Evolutionary conservation across 345 rosid species (phyloP).

Genomic region (Linum lewisii): DNA sequence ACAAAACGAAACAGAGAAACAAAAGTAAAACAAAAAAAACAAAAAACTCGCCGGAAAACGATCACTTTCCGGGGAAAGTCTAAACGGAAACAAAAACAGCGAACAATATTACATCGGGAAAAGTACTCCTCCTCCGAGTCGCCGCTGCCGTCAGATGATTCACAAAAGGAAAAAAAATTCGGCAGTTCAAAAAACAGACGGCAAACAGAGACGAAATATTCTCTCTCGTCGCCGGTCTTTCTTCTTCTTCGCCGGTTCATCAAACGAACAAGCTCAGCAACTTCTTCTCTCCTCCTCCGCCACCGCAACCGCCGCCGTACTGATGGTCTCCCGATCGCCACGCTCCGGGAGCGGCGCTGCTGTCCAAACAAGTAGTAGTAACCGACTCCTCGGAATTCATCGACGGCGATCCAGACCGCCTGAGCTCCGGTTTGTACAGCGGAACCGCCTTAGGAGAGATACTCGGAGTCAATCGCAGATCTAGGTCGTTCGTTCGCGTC

Average conservation of each 20-base stretch:
- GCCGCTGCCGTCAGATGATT: slow-evolving; percentile 17
- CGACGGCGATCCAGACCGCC: slow-evolving; percentile 57
- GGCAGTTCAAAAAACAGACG: background rate
- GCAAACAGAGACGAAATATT: background rate
- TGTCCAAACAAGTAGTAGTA: slow-evolving; percentile 46
- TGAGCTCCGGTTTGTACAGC: slow-evolving; percentile 19
- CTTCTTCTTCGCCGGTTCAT: slow-evolving; percentile 10
- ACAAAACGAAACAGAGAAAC: background rate
- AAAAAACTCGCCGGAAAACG: slow-evolving; percentile 36
- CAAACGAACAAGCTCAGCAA: slow-evolving; percentile 47
- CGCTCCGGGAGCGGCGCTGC: slow-evolving; percentile 4
- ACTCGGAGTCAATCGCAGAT: slow-evolving; percentile 50
- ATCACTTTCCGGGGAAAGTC: slow-evolving; percentile 21
- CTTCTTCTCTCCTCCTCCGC: slow-evolving; percentile 34
- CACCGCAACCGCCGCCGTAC: slow-evolving; percentile 2
- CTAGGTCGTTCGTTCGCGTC: slow-evolving; percentile 37
- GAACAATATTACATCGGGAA: slow-evolving; percentile 10
- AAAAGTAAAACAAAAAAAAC: background rate
- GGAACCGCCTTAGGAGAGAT: slow-evolving; percentile 15
- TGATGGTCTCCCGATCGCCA: slow-evolving; percentile 17
- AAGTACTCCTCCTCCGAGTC: background rate
- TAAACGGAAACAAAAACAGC: slow-evolving; percentile 3
- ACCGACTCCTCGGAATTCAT: slow-evolving; percentile 86
- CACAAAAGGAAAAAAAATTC: slow-evolving; percentile 5
- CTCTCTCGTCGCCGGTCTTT: background rate